Percentiles rank a stretch among this genome's conserved stretches.
These are phyloP conservation scores for Xylaria sp. DNA, from an alignment of 2,329 filamentous ascomycete species.

Conservation along the genomic window DNA sequence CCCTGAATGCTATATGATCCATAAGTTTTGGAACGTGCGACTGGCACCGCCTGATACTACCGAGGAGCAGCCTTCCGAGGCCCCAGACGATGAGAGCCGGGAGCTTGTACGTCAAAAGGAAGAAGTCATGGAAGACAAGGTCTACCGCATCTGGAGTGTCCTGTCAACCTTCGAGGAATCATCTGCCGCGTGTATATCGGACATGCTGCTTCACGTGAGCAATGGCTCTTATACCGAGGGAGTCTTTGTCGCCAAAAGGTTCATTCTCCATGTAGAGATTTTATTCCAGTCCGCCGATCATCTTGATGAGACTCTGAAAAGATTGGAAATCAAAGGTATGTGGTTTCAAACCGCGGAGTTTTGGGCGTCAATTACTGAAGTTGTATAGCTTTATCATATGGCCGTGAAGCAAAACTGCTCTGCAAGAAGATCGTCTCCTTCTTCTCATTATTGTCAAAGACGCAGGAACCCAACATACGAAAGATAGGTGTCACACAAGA, in stretches of 20 bases:
- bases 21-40: slow-evolving; percentile 99
- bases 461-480: slow-evolving; percentile 87
- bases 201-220: slow-evolving; percentile 98
- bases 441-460: slow-evolving; percentile 93
- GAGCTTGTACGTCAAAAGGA: slow-evolving; percentile 84
- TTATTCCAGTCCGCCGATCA: slow-evolving; percentile 89
- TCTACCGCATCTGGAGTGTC: slow-evolving; percentile 98
- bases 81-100: slow-evolving; percentile 69
- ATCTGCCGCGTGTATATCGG: slow-evolving; percentile 96
- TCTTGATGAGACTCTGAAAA: slow-evolving; percentile 77
- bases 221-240: slow-evolving; percentile 97
- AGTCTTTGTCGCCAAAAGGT: slow-evolving; percentile 92
- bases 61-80: slow-evolving; percentile 55
- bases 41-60: slow-evolving; percentile 71
- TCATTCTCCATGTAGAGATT: slow-evolving; percentile 95
- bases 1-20: slow-evolving; percentile 99
- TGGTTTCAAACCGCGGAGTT: slow-evolving; percentile 22
- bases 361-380: slow-evolving; percentile 38
- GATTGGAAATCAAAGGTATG: slow-evolving; percentile 79
- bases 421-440: slow-evolving; percentile 99
- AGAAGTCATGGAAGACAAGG: slow-evolving; percentile 96
- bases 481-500: slow-evolving; percentile 98
- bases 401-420: slow-evolving; percentile 95
- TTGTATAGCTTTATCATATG: slow-evolving; percentile 80
- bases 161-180: slow-evolving; percentile 97